Conservation (phyloP, 2,329 filamentous ascomycete genomes). For the Endocalyx cinctus region DNA sequence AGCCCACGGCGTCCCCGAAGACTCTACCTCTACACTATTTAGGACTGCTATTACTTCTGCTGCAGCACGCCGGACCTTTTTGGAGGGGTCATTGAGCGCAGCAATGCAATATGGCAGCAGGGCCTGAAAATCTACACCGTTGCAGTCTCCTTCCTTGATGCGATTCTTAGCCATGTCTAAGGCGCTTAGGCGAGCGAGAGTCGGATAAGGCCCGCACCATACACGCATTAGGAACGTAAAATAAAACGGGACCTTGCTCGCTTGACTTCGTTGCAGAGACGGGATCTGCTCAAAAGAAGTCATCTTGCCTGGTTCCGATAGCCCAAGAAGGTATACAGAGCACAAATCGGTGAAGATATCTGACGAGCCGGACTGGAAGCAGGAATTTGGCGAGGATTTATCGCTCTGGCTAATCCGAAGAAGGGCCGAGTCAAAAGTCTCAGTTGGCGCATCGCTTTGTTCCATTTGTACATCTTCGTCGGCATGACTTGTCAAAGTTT, state of each 20-base stretch:
- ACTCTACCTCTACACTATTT: conserved; percentile 35
- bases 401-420: conserved; percentile 23
- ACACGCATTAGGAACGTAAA: conserved; percentile 72
- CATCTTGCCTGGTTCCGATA: conserved; percentile 30
- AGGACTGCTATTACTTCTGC: conserved; percentile 61
- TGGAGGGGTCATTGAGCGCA: conserved; percentile 70
- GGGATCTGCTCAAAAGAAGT: conserved; percentile 50
- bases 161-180: conserved; percentile 59
- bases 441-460: conserved; percentile 7
- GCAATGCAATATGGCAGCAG: conserved; percentile 77
- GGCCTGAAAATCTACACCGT: conserved; percentile 65
- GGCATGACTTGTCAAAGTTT: conserved; percentile 43
- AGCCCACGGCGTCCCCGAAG: conserved; percentile 54
- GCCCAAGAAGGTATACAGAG: conserved; percentile 47
- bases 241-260: conserved; percentile 60
- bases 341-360: conserved; percentile 55
- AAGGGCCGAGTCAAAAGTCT: conserved; percentile 21
- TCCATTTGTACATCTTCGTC: conserved; percentile 49
- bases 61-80: conserved; percentile 71
- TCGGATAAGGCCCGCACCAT: conserved; percentile 68
- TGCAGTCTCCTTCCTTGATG: conserved; percentile 46
- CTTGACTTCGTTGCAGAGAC: conserved; percentile 49
- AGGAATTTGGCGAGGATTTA: conserved; percentile 38
- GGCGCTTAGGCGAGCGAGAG: conserved; percentile 63
- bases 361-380: conserved; percentile 46